Percentiles rank a stretch among this genome's conserved stretches.
These are phyloP conservation scores for Mercurialis annua DNA, from an alignment of 345 rosid genomes.

Conservation along the genomic window DNA sequence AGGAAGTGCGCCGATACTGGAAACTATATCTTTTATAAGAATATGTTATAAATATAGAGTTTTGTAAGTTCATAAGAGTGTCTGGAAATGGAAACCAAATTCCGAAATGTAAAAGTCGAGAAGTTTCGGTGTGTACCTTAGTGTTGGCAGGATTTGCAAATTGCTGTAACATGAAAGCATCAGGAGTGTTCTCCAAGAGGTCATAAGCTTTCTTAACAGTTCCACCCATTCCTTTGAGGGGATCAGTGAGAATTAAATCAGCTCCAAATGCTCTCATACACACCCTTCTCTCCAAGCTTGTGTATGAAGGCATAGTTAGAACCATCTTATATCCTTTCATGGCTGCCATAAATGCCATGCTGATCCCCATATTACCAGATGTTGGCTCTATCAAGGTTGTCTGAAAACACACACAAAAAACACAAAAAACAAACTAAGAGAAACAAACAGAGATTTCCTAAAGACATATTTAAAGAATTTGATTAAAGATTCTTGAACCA, in stretches of 20 bases:
- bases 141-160: constrained; percentile 87
- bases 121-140: constrained; percentile 57
- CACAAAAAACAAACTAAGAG: not conserved
- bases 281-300: constrained; percentile 95
- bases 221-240: constrained; percentile 96
- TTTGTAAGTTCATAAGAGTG: no score
- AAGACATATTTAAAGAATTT: not conserved
- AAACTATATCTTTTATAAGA: no score
- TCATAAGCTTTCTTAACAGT: constrained; percentile 87
- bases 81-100: no score
- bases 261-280: constrained; percentile 97
- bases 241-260: constrained; percentile 86
- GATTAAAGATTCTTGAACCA: constrained; percentile 7
- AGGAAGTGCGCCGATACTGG: no score
- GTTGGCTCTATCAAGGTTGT: constrained; percentile 93
- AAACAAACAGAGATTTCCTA: not conserved
- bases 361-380: constrained; percentile 96
- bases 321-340: constrained; percentile 85
- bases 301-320: constrained; percentile 97
- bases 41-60: no score
- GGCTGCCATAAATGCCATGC: constrained; percentile 94
- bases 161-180: constrained; percentile 81
- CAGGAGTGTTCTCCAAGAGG: constrained; percentile 71
- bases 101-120: no score
- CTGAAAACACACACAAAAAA: constrained; percentile 28